Conservation (phyloP, 2,329 filamentous ascomycete genomes). For the Monosporascus sp. region DNA sequence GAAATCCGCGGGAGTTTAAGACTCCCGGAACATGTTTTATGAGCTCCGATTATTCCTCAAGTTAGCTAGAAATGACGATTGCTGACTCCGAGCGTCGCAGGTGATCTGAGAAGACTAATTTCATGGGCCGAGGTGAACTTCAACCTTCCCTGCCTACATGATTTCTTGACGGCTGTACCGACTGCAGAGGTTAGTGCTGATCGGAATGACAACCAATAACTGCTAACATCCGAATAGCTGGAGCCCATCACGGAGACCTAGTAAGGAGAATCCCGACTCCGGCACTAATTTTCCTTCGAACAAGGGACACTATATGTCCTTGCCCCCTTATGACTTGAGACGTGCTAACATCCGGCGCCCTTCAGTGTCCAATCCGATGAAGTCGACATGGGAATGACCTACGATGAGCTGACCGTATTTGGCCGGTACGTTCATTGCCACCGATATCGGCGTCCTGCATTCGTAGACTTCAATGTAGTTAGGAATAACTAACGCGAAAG, state of each 20-base stretch:
- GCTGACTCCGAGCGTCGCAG: not conserved
- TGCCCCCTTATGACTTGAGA: not conserved
- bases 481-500: not conserved
- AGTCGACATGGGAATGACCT: conserved; percentile 48
- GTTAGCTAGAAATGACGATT: not conserved
- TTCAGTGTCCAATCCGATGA: conserved; percentile 37
- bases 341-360: not conserved
- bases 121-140: conserved; percentile 56
- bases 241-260: conserved; percentile 62
- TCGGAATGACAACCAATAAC: not conserved
- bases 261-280: conserved; percentile 18
- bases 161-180: conserved; percentile 59
- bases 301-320: not conserved
- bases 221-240: conserved; percentile 20
- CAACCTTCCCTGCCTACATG: conserved; percentile 56
- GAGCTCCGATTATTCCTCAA: too few relatives aligned
- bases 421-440: conserved; percentile 10
- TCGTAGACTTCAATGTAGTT: conserved; percentile 15
- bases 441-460: conserved; percentile 11
- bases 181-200: conserved; percentile 42
- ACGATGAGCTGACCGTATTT: conserved; percentile 38
- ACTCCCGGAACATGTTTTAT: too few relatives aligned
- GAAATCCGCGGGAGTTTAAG: too few relatives aligned
- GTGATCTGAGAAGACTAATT: conserved; percentile 66
- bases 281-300: not conserved